A percentile compares a stretch with the other conserved stretches of the same genome.
Conservation (phyloP, 345 rosid species). For the Conringia planisiliqua region DNA sequence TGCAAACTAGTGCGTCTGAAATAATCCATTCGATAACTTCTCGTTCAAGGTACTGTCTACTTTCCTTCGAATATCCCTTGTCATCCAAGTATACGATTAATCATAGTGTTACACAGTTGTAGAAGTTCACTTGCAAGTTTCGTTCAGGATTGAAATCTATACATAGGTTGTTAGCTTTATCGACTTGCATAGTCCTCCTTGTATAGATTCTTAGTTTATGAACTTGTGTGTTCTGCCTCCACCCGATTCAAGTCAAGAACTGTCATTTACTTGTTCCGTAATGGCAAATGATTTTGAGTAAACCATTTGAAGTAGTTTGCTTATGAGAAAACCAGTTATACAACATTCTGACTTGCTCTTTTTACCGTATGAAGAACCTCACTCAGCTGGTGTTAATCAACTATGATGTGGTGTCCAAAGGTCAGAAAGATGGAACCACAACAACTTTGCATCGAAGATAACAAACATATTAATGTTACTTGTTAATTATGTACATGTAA, state of each 20-base stretch:
- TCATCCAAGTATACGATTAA: neutral
- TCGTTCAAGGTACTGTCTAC: constrained; percentile 75
- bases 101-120: constrained; percentile 1
- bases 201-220: neutral
- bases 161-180: constrained; percentile 6
- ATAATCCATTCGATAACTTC: constrained; percentile 81
- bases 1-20: constrained; percentile 55
- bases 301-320: neutral
- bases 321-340: neutral
- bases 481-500: constrained; percentile 57
- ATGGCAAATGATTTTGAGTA: neutral
- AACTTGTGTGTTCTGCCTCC: neutral
- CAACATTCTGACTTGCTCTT: constrained; percentile 12
- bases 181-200: neutral
- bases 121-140: constrained; percentile 2
- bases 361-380: constrained; percentile 56
- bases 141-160: neutral
- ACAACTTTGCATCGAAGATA: constrained; percentile 39
- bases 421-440: constrained; percentile 60
- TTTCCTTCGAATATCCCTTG: constrained; percentile 1
- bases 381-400: constrained; percentile 84
- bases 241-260: constrained; percentile 3
- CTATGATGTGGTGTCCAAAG: constrained; percentile 80
- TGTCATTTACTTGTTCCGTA: neutral
- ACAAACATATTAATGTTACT: neutral